Conservation (phyloP, 208 protist species). For the Trypanosoma boissoni region DNA sequence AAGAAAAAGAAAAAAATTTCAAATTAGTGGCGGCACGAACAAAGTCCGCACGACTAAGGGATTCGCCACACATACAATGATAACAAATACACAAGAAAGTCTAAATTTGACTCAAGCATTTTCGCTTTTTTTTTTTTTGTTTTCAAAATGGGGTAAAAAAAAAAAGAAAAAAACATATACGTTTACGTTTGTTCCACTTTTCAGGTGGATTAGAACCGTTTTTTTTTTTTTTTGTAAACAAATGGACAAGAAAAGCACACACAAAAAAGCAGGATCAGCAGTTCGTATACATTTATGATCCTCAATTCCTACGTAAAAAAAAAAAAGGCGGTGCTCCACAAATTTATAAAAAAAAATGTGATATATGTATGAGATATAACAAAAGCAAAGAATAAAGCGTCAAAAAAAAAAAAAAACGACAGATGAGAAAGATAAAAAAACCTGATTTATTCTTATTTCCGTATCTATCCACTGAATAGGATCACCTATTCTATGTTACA, state of each 20-base stretch:
- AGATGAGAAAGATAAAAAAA: constrained; percentile 9
- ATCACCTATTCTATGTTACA: no score
- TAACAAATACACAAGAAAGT: background rate
- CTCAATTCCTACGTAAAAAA: background rate
- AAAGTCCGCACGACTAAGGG: no score
- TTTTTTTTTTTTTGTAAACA: constrained; percentile 2
- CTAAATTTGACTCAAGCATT: background rate
- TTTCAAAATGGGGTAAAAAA: constrained; percentile 4
- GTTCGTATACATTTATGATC: no score
- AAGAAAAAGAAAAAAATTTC: no score
- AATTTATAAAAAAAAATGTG: constrained; percentile 5
- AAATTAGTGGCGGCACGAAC: no score
- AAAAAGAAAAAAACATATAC: constrained; percentile 9
- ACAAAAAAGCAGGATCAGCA: no score
- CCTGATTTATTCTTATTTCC: no score
- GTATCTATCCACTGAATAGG: no score
- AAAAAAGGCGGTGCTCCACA: background rate
- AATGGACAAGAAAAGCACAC: no score
- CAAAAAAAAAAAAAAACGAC: constrained; percentile 13
- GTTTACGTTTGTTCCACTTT: background rate
- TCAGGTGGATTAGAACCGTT: background rate
- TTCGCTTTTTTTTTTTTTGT: constrained; percentile 3
- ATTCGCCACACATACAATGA: constrained; percentile 2
- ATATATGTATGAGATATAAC: constrained; percentile 18
- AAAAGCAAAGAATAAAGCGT: constrained; percentile 11